Percentiles rank a stretch among this genome's conserved stretches.
Conservation (phyloP, 345 rosid species). For the Eucalyptus rudis region DNA sequence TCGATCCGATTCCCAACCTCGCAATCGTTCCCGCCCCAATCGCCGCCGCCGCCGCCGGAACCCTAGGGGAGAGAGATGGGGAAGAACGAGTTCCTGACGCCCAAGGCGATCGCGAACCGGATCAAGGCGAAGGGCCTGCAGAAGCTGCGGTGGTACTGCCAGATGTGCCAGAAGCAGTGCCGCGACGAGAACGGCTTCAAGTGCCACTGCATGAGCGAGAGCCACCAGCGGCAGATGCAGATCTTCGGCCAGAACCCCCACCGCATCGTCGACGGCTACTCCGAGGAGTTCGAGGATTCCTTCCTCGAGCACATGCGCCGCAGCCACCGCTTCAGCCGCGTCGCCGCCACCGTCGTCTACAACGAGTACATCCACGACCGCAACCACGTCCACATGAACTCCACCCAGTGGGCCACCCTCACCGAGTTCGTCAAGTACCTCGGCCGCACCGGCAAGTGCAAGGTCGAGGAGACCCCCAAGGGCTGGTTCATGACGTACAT, state of each 20-base stretch:
- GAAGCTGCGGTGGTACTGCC: conserved; percentile 97
- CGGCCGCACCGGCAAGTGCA: conserved; percentile 78
- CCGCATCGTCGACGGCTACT: conserved; percentile 74
- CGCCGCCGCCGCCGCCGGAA: not conserved
- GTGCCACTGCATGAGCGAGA: conserved; percentile 97
- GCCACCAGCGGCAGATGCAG: conserved; percentile 96
- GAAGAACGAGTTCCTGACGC: conserved; percentile 86
- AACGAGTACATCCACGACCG: conserved; percentile 87
- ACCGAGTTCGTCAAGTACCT: conserved; percentile 83
- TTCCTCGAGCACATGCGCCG: conserved; percentile 78
- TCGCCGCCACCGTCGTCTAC: conserved; percentile 94
- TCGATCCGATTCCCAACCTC: not conserved
- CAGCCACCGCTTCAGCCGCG: conserved; percentile 82
- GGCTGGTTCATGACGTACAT: conserved; percentile 96
- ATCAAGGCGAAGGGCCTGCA: conserved; percentile 94
- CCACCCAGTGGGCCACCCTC: conserved; percentile 83
- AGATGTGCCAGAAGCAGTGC: conserved; percentile 98
- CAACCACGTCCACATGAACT: conserved; percentile 88
- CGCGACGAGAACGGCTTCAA: conserved; percentile 98
- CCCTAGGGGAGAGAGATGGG: conserved; percentile 26
- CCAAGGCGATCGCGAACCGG: conserved; percentile 85
- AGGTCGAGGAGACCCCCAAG: conserved; percentile 92
- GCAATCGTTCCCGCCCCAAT: not conserved
- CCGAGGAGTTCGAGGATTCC: conserved; percentile 66
- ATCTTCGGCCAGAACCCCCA: conserved; percentile 70